Percentiles rank a stretch among this genome's conserved stretches.
phyloP scores from a whole-genome alignment of 306 rosid species.

The Lathyrus aphaca region DNA sequence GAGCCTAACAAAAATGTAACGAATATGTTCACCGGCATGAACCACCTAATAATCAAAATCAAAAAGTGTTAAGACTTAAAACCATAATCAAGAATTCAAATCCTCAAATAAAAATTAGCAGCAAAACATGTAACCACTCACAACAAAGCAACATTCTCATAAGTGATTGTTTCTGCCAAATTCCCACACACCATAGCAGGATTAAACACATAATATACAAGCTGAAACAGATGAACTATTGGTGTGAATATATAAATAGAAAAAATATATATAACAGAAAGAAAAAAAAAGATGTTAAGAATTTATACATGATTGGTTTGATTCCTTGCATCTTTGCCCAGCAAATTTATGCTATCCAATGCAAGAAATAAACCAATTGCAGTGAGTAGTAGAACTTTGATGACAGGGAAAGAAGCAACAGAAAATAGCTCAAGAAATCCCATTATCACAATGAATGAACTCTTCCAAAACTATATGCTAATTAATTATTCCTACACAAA shows the following conservation, averaged over 20 bases:
- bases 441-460: slow-evolving; percentile 31
- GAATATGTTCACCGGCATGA: slow-evolving; percentile 58
- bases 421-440: slow-evolving; percentile 45
- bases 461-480: slow-evolving; percentile 29
- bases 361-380: slow-evolving; percentile 52
- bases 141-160: slow-evolving; percentile 44
- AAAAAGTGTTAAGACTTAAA: slow-evolving; percentile 29
- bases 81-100: slow-evolving; percentile 25
- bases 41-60: slow-evolving; percentile 48
- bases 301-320: slow-evolving; percentile 49
- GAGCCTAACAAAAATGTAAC: slow-evolving; percentile 52
- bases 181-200: slow-evolving; percentile 53
- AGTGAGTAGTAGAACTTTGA: slow-evolving; percentile 49
- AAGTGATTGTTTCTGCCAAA: slow-evolving; percentile 54
- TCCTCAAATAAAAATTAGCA: slow-evolving; percentile 11
- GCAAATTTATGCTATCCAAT: slow-evolving; percentile 42
- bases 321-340: slow-evolving; percentile 54
- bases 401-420: slow-evolving; percentile 53
- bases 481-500: slow-evolving; percentile 25
- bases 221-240: slow-evolving; percentile 38
- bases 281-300: neutral
- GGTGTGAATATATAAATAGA: neutral
- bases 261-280: neutral
- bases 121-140: slow-evolving; percentile 37
- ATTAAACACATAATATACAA: slow-evolving; percentile 59